Percentiles rank a stretch among this genome's conserved stretches.
phyloP scores from a whole-genome alignment of 1,139 yeast species.

The Pneumocystis murina region DNA sequence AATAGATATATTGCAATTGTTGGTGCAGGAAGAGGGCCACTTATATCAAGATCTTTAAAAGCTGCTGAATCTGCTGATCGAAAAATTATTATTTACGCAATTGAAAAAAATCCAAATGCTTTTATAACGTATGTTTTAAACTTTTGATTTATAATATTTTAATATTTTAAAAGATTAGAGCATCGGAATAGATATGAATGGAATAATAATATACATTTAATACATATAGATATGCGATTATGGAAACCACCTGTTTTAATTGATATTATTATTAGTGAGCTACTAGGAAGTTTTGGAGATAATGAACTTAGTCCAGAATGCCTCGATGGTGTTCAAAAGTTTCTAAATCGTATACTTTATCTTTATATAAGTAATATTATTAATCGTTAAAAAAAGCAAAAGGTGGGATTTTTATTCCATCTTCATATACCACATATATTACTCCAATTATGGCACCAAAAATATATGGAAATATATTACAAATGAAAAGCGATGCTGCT shows the following conservation, averaged over 20 bases:
- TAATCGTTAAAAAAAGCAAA: constrained; percentile 1
- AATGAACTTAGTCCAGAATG: constrained; percentile 84
- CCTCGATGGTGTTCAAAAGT: constrained; percentile 25
- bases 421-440: constrained; percentile 40
- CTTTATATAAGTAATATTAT: not conserved
- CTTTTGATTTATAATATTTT: not conserved
- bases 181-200: constrained; percentile 32
- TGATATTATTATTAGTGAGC: constrained; percentile 59
- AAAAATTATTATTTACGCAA: constrained; percentile 33
- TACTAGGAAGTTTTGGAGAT: constrained; percentile 82
- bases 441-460: constrained; percentile 54
- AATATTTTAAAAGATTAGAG: constrained; percentile 20
- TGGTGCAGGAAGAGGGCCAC: constrained; percentile 82
- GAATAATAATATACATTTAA: constrained; percentile 34
- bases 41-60: constrained; percentile 39
- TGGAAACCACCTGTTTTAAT: constrained; percentile 30
- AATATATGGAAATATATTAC: constrained; percentile 25
- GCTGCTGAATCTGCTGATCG: constrained; percentile 28
- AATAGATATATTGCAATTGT: constrained; percentile 38
- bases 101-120: constrained; percentile 63
- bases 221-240: constrained; percentile 42
- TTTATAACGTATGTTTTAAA: constrained; percentile 23
- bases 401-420: constrained; percentile 46
- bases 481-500: constrained; percentile 15
- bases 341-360: constrained; percentile 17